Evolutionary conservation across 2,329 filamentous ascomycete genomes (phyloP).

Genomic region (Pseudogymnoascus sp.): DNA sequence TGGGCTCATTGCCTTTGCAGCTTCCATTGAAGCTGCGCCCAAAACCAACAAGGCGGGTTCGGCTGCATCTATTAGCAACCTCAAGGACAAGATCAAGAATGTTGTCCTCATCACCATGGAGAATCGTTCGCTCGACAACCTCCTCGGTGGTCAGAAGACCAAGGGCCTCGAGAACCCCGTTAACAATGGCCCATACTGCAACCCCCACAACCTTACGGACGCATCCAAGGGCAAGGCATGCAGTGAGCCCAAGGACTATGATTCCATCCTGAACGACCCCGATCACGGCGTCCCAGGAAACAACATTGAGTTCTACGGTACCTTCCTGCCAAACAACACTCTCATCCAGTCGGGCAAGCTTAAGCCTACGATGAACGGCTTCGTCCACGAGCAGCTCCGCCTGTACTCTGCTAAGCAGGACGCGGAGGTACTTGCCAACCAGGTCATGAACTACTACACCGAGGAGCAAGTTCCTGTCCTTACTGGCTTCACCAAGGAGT

Average conservation of each 20-base stretch:
- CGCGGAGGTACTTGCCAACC: slow-evolving; percentile 27
- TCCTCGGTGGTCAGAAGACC: slow-evolving; percentile 34
- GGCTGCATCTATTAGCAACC: slow-evolving; percentile 25
- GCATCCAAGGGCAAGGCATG: slow-evolving; percentile 26
- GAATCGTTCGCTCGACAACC: slow-evolving; percentile 38
- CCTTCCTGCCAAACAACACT: slow-evolving; percentile 32
- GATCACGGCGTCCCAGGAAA: slow-evolving; percentile 36
- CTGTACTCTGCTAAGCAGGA: slow-evolving; percentile 28
- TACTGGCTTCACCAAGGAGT: slow-evolving; percentile 34
- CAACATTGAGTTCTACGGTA: slow-evolving; percentile 37
- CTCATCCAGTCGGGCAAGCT: slow-evolving; percentile 29
- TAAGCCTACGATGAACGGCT: slow-evolving; percentile 30
- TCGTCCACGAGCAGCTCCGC: slow-evolving; percentile 35
- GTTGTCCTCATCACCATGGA: slow-evolving; percentile 34
- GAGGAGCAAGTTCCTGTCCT: slow-evolving; percentile 36
- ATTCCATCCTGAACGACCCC: slow-evolving; percentile 35
- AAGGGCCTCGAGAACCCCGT: slow-evolving; percentile 35
- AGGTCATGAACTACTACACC: slow-evolving; percentile 39
- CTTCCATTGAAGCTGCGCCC: neutral
- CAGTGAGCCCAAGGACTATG: slow-evolving; percentile 30
- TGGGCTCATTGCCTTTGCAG: slow-evolving; percentile 10
- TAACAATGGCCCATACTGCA: slow-evolving; percentile 36
- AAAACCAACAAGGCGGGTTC: slow-evolving; percentile 21
- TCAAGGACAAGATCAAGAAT: slow-evolving; percentile 32
- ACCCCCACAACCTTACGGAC: slow-evolving; percentile 32